These are phyloP conservation scores for Sphagnum contortum DNA, from an alignment of 225 moss, liverwort and hornwort genomes.

Conservation along the genomic window DNA sequence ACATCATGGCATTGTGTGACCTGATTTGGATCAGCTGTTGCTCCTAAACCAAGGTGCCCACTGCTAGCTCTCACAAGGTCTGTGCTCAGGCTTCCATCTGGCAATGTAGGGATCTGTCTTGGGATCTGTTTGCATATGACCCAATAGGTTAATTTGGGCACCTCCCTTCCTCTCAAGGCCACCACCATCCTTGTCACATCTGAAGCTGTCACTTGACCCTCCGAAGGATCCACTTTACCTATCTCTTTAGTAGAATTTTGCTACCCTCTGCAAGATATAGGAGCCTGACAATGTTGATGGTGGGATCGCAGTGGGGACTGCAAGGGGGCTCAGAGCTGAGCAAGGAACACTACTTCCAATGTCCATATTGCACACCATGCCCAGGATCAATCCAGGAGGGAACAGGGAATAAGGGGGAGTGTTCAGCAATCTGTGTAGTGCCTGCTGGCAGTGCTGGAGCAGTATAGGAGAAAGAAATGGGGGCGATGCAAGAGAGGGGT, in stretches of 20 bases:
- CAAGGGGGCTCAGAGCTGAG: constrained; percentile 86
- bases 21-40: constrained; percentile 86
- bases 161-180: constrained; percentile 58
- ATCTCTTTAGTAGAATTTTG: constrained; percentile 91
- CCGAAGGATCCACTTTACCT: constrained; percentile 86
- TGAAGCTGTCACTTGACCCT: constrained; percentile 56
- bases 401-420: constrained; percentile 82
- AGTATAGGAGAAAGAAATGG: constrained; percentile 83
- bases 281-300: constrained; percentile 67
- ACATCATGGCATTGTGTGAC: constrained; percentile 96
- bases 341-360: constrained; percentile 98
- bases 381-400: constrained; percentile 92
- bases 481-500: constrained; percentile 61
- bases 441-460: constrained; percentile 67
- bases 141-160: constrained; percentile 76
- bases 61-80: constrained; percentile 81
- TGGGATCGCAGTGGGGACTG: constrained; percentile 90
- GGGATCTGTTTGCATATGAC: constrained; percentile 75
- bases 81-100: constrained; percentile 93
- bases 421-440: constrained; percentile 48
- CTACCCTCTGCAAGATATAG: constrained; percentile 76
- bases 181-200: constrained; percentile 50
- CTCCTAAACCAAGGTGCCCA: constrained; percentile 85
- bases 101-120: constrained; percentile 70
- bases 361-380: constrained; percentile 99